phyloP scores from a whole-genome alignment of 371 early-diverging fungal species.

The Haplosporangium sp. region DNA sequence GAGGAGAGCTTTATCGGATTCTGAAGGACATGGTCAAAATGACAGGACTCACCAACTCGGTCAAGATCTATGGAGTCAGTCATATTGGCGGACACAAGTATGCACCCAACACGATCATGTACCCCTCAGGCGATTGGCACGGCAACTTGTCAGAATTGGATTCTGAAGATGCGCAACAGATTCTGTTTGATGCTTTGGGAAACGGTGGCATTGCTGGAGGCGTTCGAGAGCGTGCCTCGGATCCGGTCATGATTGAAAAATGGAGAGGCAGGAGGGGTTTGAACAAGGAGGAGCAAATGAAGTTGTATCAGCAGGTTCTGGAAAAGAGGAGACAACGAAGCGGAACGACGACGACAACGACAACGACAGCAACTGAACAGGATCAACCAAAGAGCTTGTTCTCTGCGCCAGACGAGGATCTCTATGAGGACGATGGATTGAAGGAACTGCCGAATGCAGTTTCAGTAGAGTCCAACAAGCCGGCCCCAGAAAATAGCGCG shows the following conservation, averaged over 20 bases:
- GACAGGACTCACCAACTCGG: slow-evolving; percentile 35
- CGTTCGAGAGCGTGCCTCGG: slow-evolving; percentile 22
- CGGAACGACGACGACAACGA: background rate
- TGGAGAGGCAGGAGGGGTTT: slow-evolving; percentile 51
- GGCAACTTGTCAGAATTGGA: slow-evolving; percentile 39
- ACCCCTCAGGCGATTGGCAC: slow-evolving; percentile 55
- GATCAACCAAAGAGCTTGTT: slow-evolving; percentile 24
- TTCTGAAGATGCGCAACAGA: slow-evolving; percentile 43
- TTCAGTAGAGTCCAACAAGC: slow-evolving; percentile 27
- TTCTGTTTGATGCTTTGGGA: slow-evolving; percentile 47
- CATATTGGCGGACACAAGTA: slow-evolving; percentile 54
- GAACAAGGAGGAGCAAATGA: slow-evolving; percentile 34
- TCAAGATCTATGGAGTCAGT: slow-evolving; percentile 49
- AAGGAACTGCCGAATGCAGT: slow-evolving; percentile 37
- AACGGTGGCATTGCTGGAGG: slow-evolving; percentile 40
- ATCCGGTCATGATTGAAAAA: slow-evolving; percentile 45
- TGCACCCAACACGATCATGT: slow-evolving; percentile 55
- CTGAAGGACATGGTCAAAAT: slow-evolving; percentile 46
- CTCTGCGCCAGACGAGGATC: slow-evolving; percentile 42
- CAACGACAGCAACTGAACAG: background rate
- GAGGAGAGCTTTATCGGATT: slow-evolving; percentile 39
- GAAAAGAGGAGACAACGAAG: slow-evolving; percentile 16
- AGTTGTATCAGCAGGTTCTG: slow-evolving; percentile 30
- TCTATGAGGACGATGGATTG: slow-evolving; percentile 48
- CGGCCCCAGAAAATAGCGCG: background rate